Percentiles rank a stretch among this genome's conserved stretches.
phyloP scores from a whole-genome alignment of 306 rosid species.

The Pyrus bretschneideri region DNA sequence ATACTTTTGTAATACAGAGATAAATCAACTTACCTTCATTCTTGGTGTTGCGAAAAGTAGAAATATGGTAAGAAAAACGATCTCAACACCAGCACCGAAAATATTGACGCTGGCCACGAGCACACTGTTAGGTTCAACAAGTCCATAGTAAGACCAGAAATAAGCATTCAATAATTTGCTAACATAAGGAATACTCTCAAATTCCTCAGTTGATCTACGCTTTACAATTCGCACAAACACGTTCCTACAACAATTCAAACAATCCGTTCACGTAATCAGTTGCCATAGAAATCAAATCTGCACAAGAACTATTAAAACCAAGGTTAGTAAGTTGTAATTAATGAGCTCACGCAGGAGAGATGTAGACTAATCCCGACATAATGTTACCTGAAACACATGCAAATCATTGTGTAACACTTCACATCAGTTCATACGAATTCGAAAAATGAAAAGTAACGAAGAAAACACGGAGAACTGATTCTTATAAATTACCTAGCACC shows the following conservation, averaged over 20 bases:
- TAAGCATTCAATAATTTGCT: conserved; percentile 27
- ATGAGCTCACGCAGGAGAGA: conserved; percentile 25
- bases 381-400: conserved; percentile 17
- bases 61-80: conserved; percentile 23
- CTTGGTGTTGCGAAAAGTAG: conserved; percentile 24
- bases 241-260: background rate
- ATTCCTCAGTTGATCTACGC: conserved; percentile 27
- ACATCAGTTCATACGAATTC: background rate
- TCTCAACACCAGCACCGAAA: conserved; percentile 26
- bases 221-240: conserved; percentile 20
- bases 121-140: conserved; percentile 20
- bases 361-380: conserved; percentile 19
- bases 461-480: too few relatives aligned
- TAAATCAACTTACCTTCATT: conserved; percentile 17
- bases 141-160: conserved; percentile 28
- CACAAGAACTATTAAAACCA: background rate
- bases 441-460: background rate
- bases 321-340: too few relatives aligned
- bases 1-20: background rate
- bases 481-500: background rate
- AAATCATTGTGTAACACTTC: background rate
- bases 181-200: conserved; percentile 29
- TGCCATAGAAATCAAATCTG: background rate
- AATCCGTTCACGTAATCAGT: background rate
- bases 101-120: conserved; percentile 22